These are phyloP conservation scores for Zymoseptoria ardabiliae DNA, from an alignment of 2,329 filamentous ascomycete genomes.

Conservation along the genomic window DNA sequence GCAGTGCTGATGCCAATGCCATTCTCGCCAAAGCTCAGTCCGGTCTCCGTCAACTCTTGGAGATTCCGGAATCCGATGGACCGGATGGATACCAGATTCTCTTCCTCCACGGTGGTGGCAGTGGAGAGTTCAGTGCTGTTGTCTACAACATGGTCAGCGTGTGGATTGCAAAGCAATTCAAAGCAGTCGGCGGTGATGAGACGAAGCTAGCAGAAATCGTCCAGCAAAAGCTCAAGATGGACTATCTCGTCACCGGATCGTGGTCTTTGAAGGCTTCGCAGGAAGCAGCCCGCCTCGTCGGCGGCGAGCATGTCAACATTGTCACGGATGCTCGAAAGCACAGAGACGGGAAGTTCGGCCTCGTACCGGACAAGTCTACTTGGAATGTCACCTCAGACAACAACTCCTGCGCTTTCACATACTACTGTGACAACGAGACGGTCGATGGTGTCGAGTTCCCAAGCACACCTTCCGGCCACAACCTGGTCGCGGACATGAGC, in stretches of 20 bases:
- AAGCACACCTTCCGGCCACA: slow-evolving; percentile 56
- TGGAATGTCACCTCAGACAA: slow-evolving; percentile 65
- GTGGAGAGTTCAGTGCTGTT: slow-evolving; percentile 74
- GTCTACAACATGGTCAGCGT: slow-evolving; percentile 77
- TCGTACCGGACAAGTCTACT: slow-evolving; percentile 66
- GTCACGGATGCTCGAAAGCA: slow-evolving; percentile 56
- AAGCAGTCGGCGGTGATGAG: slow-evolving; percentile 44
- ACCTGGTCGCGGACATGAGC: slow-evolving; percentile 87
- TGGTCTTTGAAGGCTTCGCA: slow-evolving; percentile 87
- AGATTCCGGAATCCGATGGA: slow-evolving; percentile 71
- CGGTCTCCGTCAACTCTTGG: slow-evolving; percentile 64
- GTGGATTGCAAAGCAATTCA: slow-evolving; percentile 60
- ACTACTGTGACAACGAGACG: slow-evolving; percentile 91
- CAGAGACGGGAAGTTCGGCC: slow-evolving; percentile 70
- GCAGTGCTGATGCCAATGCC: slow-evolving; percentile 67
- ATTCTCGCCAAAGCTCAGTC: slow-evolving; percentile 75
- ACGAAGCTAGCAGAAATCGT: slow-evolving; percentile 58
- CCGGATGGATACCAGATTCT: slow-evolving; percentile 81
- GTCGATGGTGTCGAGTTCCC: slow-evolving; percentile 91
- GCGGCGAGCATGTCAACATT: slow-evolving; percentile 72
- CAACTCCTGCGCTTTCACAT: slow-evolving; percentile 61
- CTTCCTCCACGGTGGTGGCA: slow-evolving; percentile 82
- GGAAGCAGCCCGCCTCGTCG: slow-evolving; percentile 72
- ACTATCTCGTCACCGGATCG: slow-evolving; percentile 84
- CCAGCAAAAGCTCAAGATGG: slow-evolving; percentile 64